Evolutionary conservation across 345 rosid species (phyloP).

Genomic region (Arabidopsis thaliana): TAIR10.1 NC_003070.9:12554001-12554500

Average conservation of each 20-base stretch:
- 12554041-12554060: conserved; percentile 84
- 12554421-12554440: too few species aligned
- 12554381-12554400: too few species aligned
- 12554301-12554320: conserved; percentile 33
- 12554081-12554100: conserved; percentile 49
- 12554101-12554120: conserved; percentile 20
- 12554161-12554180: conserved; percentile 43
- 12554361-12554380: too few species aligned
- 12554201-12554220: conserved; percentile 23
- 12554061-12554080: conserved; percentile 93
- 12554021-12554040: conserved; percentile 73
- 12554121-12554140: conserved; percentile 35
- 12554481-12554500: too few species aligned
- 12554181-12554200: not conserved
- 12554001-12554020: conserved; percentile 82
- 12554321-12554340: not conserved
- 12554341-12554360: too few species aligned
- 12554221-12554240: not conserved
- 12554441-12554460: too few species aligned
- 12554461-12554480: too few species aligned
- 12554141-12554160: conserved; percentile 56
- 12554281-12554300: conserved; percentile 39
- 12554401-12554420: too few species aligned
- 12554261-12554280: conserved; percentile 28
- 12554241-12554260: conserved; percentile 14